These are phyloP conservation scores for Gastrodia elata DNA, from an alignment of 106 monocot genomes.

Conservation along the genomic window DNA sequence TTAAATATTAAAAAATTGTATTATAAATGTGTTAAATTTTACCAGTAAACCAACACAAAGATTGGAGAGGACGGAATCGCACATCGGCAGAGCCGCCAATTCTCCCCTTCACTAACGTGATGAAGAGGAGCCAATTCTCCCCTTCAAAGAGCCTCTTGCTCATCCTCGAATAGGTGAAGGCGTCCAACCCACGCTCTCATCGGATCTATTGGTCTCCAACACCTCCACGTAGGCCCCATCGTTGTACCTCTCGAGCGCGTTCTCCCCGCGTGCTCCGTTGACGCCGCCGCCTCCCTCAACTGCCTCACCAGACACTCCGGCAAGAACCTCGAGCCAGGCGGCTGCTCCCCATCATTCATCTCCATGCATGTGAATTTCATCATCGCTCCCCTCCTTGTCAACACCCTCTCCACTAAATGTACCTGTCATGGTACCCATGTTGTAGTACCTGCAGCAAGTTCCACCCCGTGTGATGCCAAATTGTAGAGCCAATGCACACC, in stretches of 20 bases:
- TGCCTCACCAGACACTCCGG: slow-evolving; percentile 57
- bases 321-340: slow-evolving; percentile 39
- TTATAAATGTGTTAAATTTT: too few species aligned
- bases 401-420: slow-evolving; percentile 40
- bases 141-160: slow-evolving; percentile 60
- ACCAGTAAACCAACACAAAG: slow-evolving; percentile 28
- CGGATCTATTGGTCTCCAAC: slow-evolving; percentile 24
- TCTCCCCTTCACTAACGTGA: slow-evolving; percentile 32
- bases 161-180: slow-evolving; percentile 80
- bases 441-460: slow-evolving; percentile 87
- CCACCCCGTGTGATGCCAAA: slow-evolving; percentile 60
- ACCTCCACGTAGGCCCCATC: slow-evolving; percentile 49
- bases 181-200: slow-evolving; percentile 26
- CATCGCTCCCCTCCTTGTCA: slow-evolving; percentile 33
- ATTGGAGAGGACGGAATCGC: slow-evolving; percentile 12
- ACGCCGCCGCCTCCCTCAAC: slow-evolving; percentile 34
- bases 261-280: slow-evolving; percentile 70
- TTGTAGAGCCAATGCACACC: slow-evolving; percentile 90
- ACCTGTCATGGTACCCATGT: slow-evolving; percentile 56
- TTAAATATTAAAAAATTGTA: too few species aligned
- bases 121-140: slow-evolving; percentile 46
- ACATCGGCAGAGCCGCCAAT: slow-evolving; percentile 12
- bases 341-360: slow-evolving; percentile 68
- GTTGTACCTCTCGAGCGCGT: slow-evolving; percentile 72
- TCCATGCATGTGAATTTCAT: slow-evolving; percentile 91